Evolutionary conservation across 179 eudicot species (phyloP).

Genomic region (Amaranthus tricolor): DNA sequence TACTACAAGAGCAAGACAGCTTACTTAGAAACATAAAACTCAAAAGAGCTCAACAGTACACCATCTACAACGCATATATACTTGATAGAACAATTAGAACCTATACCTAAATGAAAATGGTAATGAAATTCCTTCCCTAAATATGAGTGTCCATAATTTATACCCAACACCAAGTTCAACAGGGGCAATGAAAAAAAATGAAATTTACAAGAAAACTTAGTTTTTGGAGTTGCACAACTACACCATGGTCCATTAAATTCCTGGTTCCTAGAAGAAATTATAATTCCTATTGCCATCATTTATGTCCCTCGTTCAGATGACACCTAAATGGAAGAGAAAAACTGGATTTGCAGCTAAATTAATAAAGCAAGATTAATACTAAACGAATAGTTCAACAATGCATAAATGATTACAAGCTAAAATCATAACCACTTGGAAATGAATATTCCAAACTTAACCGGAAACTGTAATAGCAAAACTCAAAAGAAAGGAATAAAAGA

Average conservation of each 20-base stretch:
- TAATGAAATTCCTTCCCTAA: neutral
- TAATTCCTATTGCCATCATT: no score
- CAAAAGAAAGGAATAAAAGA: constrained; percentile 5
- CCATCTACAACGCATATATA: neutral
- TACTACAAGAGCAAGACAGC: constrained; percentile 42
- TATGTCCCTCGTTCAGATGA: neutral
- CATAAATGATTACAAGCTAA: neutral
- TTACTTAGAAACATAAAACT: constrained; percentile 17
- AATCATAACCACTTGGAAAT: neutral
- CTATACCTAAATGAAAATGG: neutral
- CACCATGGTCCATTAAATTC: no score
- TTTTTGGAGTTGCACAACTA: no score
- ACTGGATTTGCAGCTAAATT: no score
- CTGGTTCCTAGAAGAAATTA: no score
- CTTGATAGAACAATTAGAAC: no score
- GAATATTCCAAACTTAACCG: constrained; percentile 6
- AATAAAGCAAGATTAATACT: no score
- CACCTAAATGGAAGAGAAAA: neutral
- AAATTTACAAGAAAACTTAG: no score
- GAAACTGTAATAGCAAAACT: neutral
- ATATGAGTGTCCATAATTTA: neutral
- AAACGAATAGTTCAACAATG: neutral
- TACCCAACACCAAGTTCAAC: no score
- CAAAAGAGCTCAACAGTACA: constrained; percentile 5
- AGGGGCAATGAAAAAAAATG: no score